Evolutionary conservation across 2,329 filamentous ascomycete species (phyloP), one percentile per base, ranked within the genome.

Genomic region (Aspergillus japonicus): DNA sequence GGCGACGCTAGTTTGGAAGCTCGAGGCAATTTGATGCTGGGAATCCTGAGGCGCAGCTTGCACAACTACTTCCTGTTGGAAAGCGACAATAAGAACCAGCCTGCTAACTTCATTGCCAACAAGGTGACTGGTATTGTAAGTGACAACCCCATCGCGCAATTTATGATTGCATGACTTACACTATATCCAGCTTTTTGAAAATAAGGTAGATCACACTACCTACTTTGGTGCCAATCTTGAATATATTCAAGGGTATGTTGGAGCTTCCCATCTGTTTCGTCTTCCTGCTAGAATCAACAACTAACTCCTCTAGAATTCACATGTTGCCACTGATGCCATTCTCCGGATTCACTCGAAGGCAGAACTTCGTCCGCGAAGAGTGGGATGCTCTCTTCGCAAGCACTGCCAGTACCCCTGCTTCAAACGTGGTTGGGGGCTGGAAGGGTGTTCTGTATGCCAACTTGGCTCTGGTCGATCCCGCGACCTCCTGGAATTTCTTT

Each of bases 201-300:
- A 97, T 80, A 98, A 98, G 78, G 84, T 92, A 56, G 91, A 98
- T 73, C 92, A 97, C 75, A 89, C 90, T 3, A 97, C 94, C 1
- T 97, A 92, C 77, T 97, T 97, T 69, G 91, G 91, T 50, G 74
- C 79, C 54, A 85, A 88, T 59, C 83, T 86, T 12, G 89, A 94
- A 75, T 91, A 86, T 67, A 84, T 96, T 62, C 81, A 87, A 71
- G 85, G 83, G 78, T 79, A 69, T 56, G 71, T 26, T 67, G 14
- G 4, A n/a, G 14, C 31, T 47, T 16, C 3, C 26, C 14, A 33
- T 7, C 5, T n/a, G 10, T 26, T 50, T 5, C 2, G 2, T 7
- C 11, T 21, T 56, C 14, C 33, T 35, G 33, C 14, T 3, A 35
- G 26, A 8, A 29, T 29, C 16, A 14, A 26, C 63, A 67, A 50